These are phyloP conservation scores for Magnolia kwangsiensis DNA, from an alignment of 164 flowering plant genomes.

Conservation along the genomic window DNA sequence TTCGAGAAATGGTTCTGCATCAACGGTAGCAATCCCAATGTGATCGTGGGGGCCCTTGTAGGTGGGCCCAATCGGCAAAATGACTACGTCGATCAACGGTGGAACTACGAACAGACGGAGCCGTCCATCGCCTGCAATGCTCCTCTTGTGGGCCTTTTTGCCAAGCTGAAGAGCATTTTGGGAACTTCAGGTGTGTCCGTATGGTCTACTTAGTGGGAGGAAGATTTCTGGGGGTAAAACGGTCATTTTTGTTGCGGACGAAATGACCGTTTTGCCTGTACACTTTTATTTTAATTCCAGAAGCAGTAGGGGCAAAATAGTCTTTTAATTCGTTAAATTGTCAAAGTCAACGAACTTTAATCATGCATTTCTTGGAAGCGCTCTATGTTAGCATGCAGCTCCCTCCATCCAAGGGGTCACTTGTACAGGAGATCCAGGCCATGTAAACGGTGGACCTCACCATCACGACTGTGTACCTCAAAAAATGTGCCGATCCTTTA, in stretches of 20 bases:
- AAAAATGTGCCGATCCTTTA: neutral
- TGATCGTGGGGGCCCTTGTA: constrained; percentile 69
- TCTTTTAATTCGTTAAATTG: neutral
- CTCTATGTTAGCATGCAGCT: too few relatives aligned
- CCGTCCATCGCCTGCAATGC: constrained; percentile 63
- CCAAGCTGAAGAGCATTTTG: constrained; percentile 46
- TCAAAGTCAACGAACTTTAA: too few relatives aligned
- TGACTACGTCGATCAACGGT: constrained; percentile 50
- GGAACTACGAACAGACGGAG: constrained; percentile 70
- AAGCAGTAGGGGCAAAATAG: too few relatives aligned
- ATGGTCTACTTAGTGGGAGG: too few relatives aligned
- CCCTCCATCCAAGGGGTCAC: neutral
- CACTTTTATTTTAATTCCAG: too few relatives aligned
- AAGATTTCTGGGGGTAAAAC: too few relatives aligned
- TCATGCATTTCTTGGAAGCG: neutral
- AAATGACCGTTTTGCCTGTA: too few relatives aligned
- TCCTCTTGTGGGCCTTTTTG: constrained; percentile 78
- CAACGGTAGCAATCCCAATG: constrained; percentile 58
- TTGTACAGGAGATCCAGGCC: neutral
- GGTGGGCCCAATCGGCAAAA: constrained; percentile 82
- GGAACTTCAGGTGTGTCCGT: constrained; percentile 20
- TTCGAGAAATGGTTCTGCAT: constrained; percentile 69
- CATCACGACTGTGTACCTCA: neutral
- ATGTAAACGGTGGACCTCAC: neutral
- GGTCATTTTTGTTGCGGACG: too few relatives aligned